Base-by-base conservation (phyloP, 1,139 yeast species). In the Arxiozyma slooffiae region DNA sequence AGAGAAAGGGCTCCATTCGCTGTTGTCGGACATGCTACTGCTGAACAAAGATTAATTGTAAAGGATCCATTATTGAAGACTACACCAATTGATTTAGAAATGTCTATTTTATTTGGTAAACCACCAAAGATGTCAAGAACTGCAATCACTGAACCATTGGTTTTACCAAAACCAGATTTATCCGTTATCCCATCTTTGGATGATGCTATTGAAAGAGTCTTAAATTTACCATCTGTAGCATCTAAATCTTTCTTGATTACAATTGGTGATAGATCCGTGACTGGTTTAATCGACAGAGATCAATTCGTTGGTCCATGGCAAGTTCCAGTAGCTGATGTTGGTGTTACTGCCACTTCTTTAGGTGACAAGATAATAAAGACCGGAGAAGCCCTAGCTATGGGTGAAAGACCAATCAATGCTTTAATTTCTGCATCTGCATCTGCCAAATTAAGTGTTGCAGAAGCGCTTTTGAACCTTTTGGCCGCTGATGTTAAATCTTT, bases 231-330 rank as follows among this genome's bases (percentile, higher is more conserved):
- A 44, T 74, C 97, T 2, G 98, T 94, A 50, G 99, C 95, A 30
- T 89, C 97, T 44, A 94, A 94, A 72, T 84, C 85, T 48, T 94
- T 94, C 76, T 77, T 94, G 63, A 86, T 94, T 66, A 92, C 98
- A 17, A 94, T 94, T 68, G 98, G 97, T 69, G 99, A 94, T 68
- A 82, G 99, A 72, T 79, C 94, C 34, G 94, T 94, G 54, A 92
- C 97, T 41, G 99, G 99, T 47, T 78, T 94, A 60, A 86, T 92
- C 55, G 97, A 95, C 63, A 83, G 98, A 67, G 99, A 94, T 67
- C 99, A 94, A 73, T 85, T 90, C 85, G 97, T 94, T 54, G 99
- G 99, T 44, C 98, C 98, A 64, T 94, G 98, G 97, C 99, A 94
- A 75, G 90, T 85, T 6, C 98, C 99, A 44, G 98, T 94, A 23